A percentile compares a stretch with the other conserved stretches of the same genome.
Evolutionary conservation across 352 stramenopile genomes (phyloP).

Genomic region (Blastocystis sp.): DNA sequence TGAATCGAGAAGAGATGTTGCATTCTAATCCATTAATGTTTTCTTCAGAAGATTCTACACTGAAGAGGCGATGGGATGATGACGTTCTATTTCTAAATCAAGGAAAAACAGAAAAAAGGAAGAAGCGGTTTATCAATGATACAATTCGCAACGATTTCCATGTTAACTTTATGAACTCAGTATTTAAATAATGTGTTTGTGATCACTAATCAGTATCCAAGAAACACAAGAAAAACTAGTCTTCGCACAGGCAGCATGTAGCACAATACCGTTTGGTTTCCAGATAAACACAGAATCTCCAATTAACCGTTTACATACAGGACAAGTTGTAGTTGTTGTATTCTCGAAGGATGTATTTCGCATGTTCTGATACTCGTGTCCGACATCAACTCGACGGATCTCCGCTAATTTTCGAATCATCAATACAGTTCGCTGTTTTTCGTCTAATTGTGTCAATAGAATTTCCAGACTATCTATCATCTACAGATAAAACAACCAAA

Average conservation of each 20-base stretch:
- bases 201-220: not conserved
- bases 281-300: slow-evolving; percentile 26
- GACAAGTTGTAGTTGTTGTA: not conserved
- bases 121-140: slow-evolving; percentile 99
- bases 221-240: not conserved
- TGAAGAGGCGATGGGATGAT: slow-evolving; percentile 90
- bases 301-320: not conserved
- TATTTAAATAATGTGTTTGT: slow-evolving; percentile 71
- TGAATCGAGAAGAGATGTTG: slow-evolving; percentile 86
- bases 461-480: slow-evolving; percentile 5
- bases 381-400: not conserved
- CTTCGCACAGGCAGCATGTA: slow-evolving; percentile 15
- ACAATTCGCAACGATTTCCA: slow-evolving; percentile 99
- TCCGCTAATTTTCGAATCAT: slow-evolving; percentile 8
- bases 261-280: not conserved
- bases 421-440: not conserved
- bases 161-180: slow-evolving; percentile 93
- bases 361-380: slow-evolving; percentile 13
- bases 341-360: not conserved
- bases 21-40: slow-evolving; percentile 85
- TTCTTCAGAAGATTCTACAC: slow-evolving; percentile 18
- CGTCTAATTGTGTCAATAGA: not conserved
- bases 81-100: slow-evolving; percentile 99
- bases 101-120: slow-evolving; percentile 86
- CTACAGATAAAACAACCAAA: not conserved